These are phyloP conservation scores for Leccinum subatratum DNA, from an alignment of 1,284 basidiomycete genomes.

Conservation along the genomic window DNA sequence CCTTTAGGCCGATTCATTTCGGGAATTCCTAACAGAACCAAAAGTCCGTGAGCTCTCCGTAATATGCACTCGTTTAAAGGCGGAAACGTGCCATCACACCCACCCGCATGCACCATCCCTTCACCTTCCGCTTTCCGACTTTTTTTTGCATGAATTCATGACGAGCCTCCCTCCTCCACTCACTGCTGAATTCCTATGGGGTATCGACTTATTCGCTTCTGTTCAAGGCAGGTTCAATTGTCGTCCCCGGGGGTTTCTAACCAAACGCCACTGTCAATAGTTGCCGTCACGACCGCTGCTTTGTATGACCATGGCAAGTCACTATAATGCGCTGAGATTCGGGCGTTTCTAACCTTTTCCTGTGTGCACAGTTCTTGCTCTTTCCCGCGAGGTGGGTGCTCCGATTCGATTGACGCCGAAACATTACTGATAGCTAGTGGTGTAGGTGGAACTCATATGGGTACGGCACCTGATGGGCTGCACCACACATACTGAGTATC, in stretches of 20 bases:
- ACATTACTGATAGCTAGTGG: conserved; percentile 4
- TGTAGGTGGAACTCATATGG: conserved; percentile 33
- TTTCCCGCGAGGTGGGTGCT: conserved; percentile 27
- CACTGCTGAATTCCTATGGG: neutral
- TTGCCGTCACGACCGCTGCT: conserved; percentile 29
- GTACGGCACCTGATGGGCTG: conserved; percentile 15
- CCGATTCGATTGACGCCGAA: neutral
- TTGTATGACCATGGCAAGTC: conserved; percentile 30
- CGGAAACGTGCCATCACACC: neutral
- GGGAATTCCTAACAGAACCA: conserved; percentile 5
- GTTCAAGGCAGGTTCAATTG: conserved; percentile 21
- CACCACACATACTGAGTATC: neutral
- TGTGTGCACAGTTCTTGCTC: conserved; percentile 18
- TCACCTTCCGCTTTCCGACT: conserved; percentile 4
- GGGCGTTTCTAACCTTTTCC: conserved; percentile 1
- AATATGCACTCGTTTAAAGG: conserved; percentile 17
- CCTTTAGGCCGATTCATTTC: conserved; percentile 14
- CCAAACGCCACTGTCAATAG: conserved; percentile 16
- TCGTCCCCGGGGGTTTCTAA: neutral
- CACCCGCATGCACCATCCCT: conserved; percentile 1
- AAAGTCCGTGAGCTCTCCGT: conserved; percentile 4
- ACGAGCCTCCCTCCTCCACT: conserved; percentile 25
- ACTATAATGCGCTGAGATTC: neutral
- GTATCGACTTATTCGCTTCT: conserved; percentile 18
- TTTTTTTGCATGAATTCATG: conserved; percentile 4